A percentile compares a stretch with the other conserved stretches of the same genome.
These are phyloP conservation scores for Teunomyces gatunensis DNA, from an alignment of 805 yeast species.

Conservation along the genomic window DNA sequence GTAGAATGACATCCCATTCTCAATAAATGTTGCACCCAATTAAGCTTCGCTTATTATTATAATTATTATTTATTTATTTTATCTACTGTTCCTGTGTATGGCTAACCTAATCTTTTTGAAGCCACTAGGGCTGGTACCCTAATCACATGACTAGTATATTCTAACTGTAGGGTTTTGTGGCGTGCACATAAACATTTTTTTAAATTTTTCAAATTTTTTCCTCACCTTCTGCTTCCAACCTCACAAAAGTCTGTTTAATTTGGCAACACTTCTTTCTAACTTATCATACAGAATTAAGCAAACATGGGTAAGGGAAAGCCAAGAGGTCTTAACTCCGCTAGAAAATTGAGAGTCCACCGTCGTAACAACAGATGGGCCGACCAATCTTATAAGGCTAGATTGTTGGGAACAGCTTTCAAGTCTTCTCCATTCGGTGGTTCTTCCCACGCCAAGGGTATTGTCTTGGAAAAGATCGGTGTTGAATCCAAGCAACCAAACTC, in stretches of 20 bases:
- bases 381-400: constrained; percentile 95
- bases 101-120: not conserved
- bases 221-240: constrained; percentile 1
- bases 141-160: not conserved
- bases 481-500: constrained; percentile 99
- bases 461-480: constrained; percentile 98
- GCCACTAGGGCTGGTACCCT: not conserved
- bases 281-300: constrained; percentile 19
- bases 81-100: no score
- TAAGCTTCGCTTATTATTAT: no score
- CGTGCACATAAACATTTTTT: not conserved
- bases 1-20: not conserved
- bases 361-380: constrained; percentile 99
- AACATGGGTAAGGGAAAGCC: constrained; percentile 99
- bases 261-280: constrained; percentile 7
- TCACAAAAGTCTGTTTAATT: constrained; percentile 3
- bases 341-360: constrained; percentile 99
- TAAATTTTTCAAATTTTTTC: constrained; percentile 8
- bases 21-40: not conserved
- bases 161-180: not conserved
- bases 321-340: constrained; percentile 99
- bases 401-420: constrained; percentile 99
- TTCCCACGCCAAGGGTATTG: constrained; percentile 99
- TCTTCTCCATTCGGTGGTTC: constrained; percentile 99
- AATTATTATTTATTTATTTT: no score